Evolutionary conservation across 1,284 basidiomycete genomes (phyloP).

Genomic region (Pyrrhoderma noxium): DNA sequence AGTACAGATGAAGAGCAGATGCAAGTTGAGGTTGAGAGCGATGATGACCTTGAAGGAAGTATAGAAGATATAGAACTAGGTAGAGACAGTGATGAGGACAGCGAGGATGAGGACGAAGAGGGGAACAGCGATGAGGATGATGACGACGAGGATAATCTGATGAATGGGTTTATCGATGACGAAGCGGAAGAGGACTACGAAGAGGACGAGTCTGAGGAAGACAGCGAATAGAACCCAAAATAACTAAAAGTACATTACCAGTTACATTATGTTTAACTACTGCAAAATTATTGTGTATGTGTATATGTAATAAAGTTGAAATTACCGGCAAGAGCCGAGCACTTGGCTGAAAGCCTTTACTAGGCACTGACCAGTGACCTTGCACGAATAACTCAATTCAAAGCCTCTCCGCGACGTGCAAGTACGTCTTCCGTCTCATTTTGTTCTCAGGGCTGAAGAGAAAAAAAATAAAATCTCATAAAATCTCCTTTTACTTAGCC

Average conservation of each 20-base stretch:
- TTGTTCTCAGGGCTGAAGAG: too few species aligned
- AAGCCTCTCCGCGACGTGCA: too few species aligned
- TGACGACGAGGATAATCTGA: constrained; percentile 37
- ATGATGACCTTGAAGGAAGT: constrained; percentile 52
- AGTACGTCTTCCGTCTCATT: too few species aligned
- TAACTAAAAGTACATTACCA: background rate
- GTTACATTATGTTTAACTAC: background rate
- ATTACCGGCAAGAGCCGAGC: constrained; percentile 7
- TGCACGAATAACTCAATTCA: too few species aligned
- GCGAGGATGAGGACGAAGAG: constrained; percentile 37
- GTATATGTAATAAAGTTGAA: too few species aligned
- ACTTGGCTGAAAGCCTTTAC: too few species aligned
- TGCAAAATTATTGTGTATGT: too few species aligned
- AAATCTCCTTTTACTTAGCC: too few species aligned
- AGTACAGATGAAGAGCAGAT: constrained; percentile 54
- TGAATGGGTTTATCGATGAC: constrained; percentile 66
- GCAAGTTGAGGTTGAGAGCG: constrained; percentile 37
- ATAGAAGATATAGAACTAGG: constrained; percentile 64
- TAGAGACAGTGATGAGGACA: constrained; percentile 47
- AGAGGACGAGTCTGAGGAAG: constrained; percentile 51
- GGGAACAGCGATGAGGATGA: constrained; percentile 44
- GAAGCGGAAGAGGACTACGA: constrained; percentile 67
- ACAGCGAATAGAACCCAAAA: constrained; percentile 32
- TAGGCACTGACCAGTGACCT: too few species aligned
- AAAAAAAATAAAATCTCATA: too few species aligned